Conservation (phyloP, 225 moss, liverwort and hornwort genomes). For the Antitrichia curtipendula region DNA sequence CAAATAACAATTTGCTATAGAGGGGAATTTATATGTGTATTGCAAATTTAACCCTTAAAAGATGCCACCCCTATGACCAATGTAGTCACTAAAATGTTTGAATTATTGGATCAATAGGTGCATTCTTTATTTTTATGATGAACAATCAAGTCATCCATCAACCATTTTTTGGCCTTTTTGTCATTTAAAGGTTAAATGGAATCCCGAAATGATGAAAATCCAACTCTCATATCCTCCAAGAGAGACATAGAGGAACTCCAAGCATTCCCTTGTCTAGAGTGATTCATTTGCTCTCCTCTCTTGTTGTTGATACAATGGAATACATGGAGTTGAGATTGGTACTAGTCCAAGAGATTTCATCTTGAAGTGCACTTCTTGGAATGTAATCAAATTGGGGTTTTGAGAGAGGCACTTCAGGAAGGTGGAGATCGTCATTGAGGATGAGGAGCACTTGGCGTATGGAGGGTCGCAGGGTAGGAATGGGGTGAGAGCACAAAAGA, state of each 20-base stretch:
- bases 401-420: neutral
- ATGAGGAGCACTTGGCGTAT: neutral
- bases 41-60: neutral
- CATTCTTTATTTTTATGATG: no score
- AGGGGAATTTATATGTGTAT: neutral
- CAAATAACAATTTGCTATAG: neutral
- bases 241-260: neutral
- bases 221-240: neutral
- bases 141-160: no score
- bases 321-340: neutral
- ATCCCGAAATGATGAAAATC: neutral
- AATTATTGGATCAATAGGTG: no score
- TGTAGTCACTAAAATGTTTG: no score
- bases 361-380: fast-evolving
- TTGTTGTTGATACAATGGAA: neutral
- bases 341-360: neutral
- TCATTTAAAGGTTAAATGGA: no score
- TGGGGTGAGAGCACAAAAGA: neutral
- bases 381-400: neutral
- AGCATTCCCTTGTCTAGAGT: no score
- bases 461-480: neutral
- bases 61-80: no score
- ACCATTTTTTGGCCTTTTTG: no score
- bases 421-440: neutral
- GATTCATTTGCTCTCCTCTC: neutral